Percentiles rank a stretch among this genome's conserved stretches.
Evolutionary conservation across 192 early-diverging fungal species (phyloP).

Genomic region (Coemansia sp.): DNA sequence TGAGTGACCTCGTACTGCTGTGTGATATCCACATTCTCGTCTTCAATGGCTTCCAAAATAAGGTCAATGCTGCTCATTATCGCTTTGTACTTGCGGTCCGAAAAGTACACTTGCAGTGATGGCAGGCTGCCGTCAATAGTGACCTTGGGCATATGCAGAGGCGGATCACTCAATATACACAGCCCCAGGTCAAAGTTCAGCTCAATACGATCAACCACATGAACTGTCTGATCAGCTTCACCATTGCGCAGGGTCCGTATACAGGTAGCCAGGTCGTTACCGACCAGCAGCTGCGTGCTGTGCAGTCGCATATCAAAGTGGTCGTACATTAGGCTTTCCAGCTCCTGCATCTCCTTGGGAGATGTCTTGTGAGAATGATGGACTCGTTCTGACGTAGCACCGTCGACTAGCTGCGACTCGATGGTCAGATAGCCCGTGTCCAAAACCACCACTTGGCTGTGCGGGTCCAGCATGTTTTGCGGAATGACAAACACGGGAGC

Average conservation of each 20-base stretch:
- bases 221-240: slow-evolving; percentile 56
- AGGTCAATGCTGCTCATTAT: slow-evolving; percentile 80
- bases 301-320: slow-evolving; percentile 78
- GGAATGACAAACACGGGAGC: slow-evolving; percentile 95
- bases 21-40: slow-evolving; percentile 47
- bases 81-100: slow-evolving; percentile 88
- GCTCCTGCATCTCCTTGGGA: slow-evolving; percentile 64
- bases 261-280: slow-evolving; percentile 69
- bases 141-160: slow-evolving; percentile 68
- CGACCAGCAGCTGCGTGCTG: slow-evolving; percentile 79
- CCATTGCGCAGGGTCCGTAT: slow-evolving; percentile 62
- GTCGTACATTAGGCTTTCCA: slow-evolving; percentile 87
- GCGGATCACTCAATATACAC: slow-evolving; percentile 78
- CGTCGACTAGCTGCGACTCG: slow-evolving; percentile 76
- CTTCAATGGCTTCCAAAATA: slow-evolving; percentile 54
- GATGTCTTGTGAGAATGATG: slow-evolving; percentile 63
- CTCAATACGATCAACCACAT: slow-evolving; percentile 87
- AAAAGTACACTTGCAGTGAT: slow-evolving; percentile 82
- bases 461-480: slow-evolving; percentile 56
- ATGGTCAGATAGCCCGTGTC: slow-evolving; percentile 93
- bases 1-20: slow-evolving; percentile 44
- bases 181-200: slow-evolving; percentile 75
- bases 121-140: slow-evolving; percentile 79
- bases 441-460: slow-evolving; percentile 73
- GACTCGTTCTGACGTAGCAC: slow-evolving; percentile 62